Conservation (phyloP, 768 basidiomycete species). For the Leccinum imitatum region DNA sequence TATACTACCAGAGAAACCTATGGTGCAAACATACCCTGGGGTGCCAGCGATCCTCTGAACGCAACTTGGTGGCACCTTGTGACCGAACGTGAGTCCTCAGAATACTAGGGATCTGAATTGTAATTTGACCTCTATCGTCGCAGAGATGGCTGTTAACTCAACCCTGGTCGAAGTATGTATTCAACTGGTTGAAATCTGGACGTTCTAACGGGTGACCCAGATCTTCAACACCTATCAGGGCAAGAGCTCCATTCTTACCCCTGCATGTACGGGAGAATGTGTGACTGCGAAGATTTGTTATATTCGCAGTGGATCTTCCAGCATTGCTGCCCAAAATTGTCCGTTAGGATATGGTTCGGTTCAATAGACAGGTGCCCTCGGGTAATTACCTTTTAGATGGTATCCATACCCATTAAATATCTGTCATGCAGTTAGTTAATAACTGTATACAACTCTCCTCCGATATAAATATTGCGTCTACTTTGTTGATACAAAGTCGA, state of each 20-base stretch:
- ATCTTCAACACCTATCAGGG: slow-evolving; percentile 71
- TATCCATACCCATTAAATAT: neutral
- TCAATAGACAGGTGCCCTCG: slow-evolving; percentile 33
- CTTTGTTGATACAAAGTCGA: slow-evolving; percentile 14
- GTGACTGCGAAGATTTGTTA: slow-evolving; percentile 71
- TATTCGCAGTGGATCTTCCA: slow-evolving; percentile 70
- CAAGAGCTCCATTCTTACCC: slow-evolving; percentile 57
- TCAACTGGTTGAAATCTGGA: neutral
- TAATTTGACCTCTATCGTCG: neutral
- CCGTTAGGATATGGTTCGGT: slow-evolving; percentile 63
- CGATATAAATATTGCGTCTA: slow-evolving; percentile 9
- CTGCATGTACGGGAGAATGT: slow-evolving; percentile 61
- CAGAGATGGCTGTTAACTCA: slow-evolving; percentile 59
- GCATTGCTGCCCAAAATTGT: slow-evolving; percentile 61
- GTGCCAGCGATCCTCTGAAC: slow-evolving; percentile 64
- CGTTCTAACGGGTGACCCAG: slow-evolving; percentile 32
- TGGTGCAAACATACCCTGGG: slow-evolving; percentile 58
- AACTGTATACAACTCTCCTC: neutral
- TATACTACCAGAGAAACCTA: slow-evolving; percentile 72
- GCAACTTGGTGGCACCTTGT: slow-evolving; percentile 84
- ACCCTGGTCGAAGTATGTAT: slow-evolving; percentile 55
- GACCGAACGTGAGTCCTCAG: slow-evolving; percentile 59
- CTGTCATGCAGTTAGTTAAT: neutral
- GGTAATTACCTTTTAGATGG: neutral
- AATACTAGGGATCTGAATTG: neutral